A percentile compares a stretch with the other conserved stretches of the same genome.
These are phyloP conservation scores for Aspergillus spinulosporus DNA, from an alignment of 2,329 filamentous ascomycete species.

Conservation along the genomic window DNA sequence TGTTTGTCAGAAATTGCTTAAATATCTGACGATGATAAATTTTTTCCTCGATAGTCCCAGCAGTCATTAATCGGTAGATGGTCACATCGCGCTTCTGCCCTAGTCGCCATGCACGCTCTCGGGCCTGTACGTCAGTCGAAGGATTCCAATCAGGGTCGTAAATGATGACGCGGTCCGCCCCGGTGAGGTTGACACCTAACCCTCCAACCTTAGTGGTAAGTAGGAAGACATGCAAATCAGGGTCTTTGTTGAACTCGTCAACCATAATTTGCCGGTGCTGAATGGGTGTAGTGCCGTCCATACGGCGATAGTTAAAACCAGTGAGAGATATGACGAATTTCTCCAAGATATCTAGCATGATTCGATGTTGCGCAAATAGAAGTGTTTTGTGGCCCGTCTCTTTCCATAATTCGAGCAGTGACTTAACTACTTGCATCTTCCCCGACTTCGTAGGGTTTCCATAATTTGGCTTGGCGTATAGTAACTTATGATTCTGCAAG, in stretches of 20 bases:
- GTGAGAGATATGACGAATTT: conserved; percentile 69
- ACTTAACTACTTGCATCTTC: conserved; percentile 94
- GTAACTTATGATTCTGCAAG: conserved; percentile 67
- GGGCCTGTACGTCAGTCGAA: conserved; percentile 90
- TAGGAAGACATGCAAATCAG: conserved; percentile 80
- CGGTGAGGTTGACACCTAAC: conserved; percentile 89
- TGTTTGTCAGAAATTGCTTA: conserved; percentile 97
- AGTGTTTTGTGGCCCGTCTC: conserved; percentile 90
- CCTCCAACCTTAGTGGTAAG: conserved; percentile 95
- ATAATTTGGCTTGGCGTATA: conserved; percentile 65
- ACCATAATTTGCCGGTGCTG: conserved; percentile 86
- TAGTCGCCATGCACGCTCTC: conserved; percentile 91
- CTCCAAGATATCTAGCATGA: conserved; percentile 94
- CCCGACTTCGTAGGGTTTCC: conserved; percentile 78
- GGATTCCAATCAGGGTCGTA: conserved; percentile 99
- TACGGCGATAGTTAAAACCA: conserved; percentile 75
- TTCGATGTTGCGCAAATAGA: conserved; percentile 87
- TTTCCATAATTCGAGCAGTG: conserved; percentile 84
- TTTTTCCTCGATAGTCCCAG: conserved; percentile 97
- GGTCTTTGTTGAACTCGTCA: conserved; percentile 85
- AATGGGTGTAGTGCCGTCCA: conserved; percentile 91
- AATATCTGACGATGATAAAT: conserved; percentile 99
- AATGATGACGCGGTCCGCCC: conserved; percentile 93
- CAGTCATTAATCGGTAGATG: conserved; percentile 96
- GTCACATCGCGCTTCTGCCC: conserved; percentile 94